Evolutionary conservation across 1,139 yeast genomes (phyloP), one percentile per base, ranked within the genome.

Genomic region (Kodamaea sp.): DNA sequence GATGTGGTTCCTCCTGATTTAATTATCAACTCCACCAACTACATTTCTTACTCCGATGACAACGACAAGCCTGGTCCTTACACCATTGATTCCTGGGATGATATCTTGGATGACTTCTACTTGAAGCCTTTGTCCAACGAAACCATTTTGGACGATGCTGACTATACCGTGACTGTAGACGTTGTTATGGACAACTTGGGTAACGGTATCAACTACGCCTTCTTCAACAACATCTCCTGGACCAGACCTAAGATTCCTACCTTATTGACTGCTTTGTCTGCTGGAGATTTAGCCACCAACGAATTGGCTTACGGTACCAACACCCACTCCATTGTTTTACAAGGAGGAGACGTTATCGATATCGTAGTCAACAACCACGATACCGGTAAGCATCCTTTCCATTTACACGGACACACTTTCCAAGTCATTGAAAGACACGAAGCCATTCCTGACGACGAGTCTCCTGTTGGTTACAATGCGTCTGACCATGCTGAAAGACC

Each of bases 371-470:
- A 84, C 65, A 83, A 83, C 56, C 62, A 61, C 47, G 94, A 85
- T 57, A 74, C 84, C 5, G 94, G 94, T 49, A 79, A 72, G 48
- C 95, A 85, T 65, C 94, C 95, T n/a, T 85, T 85, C 82, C 94
- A 85, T 64, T 67, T 85, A 52, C 95, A 85, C 61, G 95, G 95
- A 2, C 94, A 84, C 55, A 71, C 55, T 25, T 85, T 84, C 76
- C 94, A 85, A 60, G 48, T 66, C 11, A 63, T 83, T 28, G 61
- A 65, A 14, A 55, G 74, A 48, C 60, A 60, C 21, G 59, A 50
- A 29, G 58, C 51, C 15, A 64, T 66, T 9, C 62, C 54, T 13
- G 71, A 63, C 28, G 62, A 53, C 12, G 60, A 60, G 9, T 54
- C 53, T 43, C 66, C 78, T 49, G 55, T 59, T n/a, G 41, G 48